Percentiles rank a stretch among this genome's conserved stretches.
Evolutionary conservation across 257 asterid genomes (phyloP).

Genomic region (Mitragyna speciosa): DNA sequence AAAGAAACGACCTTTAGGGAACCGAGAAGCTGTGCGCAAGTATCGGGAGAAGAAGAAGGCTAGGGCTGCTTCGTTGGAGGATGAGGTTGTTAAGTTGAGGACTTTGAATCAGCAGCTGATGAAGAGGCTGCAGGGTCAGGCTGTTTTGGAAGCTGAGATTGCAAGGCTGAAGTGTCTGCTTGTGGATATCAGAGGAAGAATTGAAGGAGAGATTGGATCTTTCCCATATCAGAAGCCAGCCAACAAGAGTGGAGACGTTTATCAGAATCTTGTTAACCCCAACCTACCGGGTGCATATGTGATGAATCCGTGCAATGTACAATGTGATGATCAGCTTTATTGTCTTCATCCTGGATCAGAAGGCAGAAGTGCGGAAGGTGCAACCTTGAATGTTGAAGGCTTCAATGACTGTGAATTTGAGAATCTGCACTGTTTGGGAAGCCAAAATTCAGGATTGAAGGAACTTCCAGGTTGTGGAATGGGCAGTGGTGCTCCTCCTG

Average conservation of each 20-base stretch:
- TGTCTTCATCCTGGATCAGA: conserved; percentile 77
- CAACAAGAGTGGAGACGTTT: conserved; percentile 48
- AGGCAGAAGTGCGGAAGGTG: conserved; percentile 33
- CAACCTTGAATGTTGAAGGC: conserved; percentile 46
- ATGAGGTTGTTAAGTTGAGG: conserved; percentile 74
- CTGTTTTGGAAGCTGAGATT: conserved; percentile 86
- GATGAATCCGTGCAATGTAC: conserved; percentile 79
- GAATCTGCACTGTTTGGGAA: conserved; percentile 56
- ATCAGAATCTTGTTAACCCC: conserved; percentile 44
- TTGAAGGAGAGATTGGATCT: conserved; percentile 96
- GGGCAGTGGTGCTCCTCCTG: conserved; percentile 26
- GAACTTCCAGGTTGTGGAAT: conserved; percentile 51
- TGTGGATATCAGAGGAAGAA: conserved; percentile 91
- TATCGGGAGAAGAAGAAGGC: conserved; percentile 97
- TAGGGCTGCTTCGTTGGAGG: conserved; percentile 80
- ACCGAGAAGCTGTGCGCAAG: conserved; percentile 97
- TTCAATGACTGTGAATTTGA: conserved; percentile 63
- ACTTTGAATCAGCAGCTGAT: conserved; percentile 80
- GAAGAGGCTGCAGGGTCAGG: conserved; percentile 88
- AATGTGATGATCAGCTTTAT: conserved; percentile 69
- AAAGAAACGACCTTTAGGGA: conserved; percentile 79
- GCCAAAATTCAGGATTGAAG: conserved; percentile 39
- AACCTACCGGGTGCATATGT: conserved; percentile 58
- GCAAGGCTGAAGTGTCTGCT: conserved; percentile 93
- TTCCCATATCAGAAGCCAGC: conserved; percentile 87